phyloP scores from a whole-genome alignment of 139 green algal genomes.

The Chlorella sorokiniana region DNA sequence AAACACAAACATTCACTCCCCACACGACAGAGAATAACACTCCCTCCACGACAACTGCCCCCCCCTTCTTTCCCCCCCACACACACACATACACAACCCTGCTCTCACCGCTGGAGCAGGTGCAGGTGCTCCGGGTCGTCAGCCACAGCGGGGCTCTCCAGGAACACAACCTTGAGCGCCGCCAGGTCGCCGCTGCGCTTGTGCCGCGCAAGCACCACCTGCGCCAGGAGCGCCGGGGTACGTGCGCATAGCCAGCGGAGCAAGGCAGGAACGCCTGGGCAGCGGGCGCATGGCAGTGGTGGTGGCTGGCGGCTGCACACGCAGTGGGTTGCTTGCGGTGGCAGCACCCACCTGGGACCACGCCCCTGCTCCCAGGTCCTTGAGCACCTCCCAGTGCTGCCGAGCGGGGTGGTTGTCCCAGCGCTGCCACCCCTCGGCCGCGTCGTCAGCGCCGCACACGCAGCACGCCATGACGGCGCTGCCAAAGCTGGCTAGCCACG shows the following conservation, averaged over 20 bases:
- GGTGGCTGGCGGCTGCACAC: too few species aligned
- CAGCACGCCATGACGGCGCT: constrained; percentile 18
- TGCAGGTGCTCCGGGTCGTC: constrained; percentile 17
- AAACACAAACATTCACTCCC: too few species aligned
- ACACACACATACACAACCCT: too few species aligned
- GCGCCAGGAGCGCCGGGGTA: background rate
- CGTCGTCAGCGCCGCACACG: constrained; percentile 22
- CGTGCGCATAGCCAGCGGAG: background rate
- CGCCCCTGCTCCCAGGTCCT: constrained; percentile 56
- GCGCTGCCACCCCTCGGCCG: constrained; percentile 11
- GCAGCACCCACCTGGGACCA: constrained; percentile 25
- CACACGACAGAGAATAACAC: too few species aligned
- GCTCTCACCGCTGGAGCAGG: constrained; percentile 17
- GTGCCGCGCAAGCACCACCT: constrained; percentile 56
- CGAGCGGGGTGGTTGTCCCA: constrained; percentile 55
- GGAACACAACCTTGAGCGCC: constrained; percentile 63
- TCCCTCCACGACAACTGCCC: too few species aligned
- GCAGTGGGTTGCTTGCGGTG: too few species aligned
- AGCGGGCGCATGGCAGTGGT: background rate
- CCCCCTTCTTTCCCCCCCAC: too few species aligned
- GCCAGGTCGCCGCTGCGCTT: constrained; percentile 31
- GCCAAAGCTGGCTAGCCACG: too few species aligned
- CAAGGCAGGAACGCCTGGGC: background rate
- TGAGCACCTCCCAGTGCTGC: constrained; percentile 52
- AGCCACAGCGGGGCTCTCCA: constrained; percentile 36